These are phyloP conservation scores for Ganoderma lingzhi DNA, from an alignment of 1,284 basidiomycete species.

Conservation along the genomic window DNA sequence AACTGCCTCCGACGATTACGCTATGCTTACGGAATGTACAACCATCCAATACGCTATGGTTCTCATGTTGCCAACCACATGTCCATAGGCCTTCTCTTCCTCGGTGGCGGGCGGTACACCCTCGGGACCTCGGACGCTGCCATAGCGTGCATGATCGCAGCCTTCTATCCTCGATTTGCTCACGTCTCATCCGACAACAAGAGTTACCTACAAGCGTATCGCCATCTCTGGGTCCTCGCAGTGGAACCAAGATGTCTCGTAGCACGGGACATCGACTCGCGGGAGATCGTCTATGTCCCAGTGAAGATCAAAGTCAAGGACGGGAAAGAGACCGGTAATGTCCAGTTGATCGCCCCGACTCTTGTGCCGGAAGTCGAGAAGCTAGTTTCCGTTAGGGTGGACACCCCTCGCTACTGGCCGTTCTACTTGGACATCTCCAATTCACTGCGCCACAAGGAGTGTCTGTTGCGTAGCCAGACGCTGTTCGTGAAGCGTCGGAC, in stretches of 20 bases:
- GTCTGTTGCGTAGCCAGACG: slow-evolving; percentile 80
- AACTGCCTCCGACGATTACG: slow-evolving; percentile 90
- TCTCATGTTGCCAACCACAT: slow-evolving; percentile 92
- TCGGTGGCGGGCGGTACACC: slow-evolving; percentile 93
- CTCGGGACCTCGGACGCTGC: slow-evolving; percentile 92
- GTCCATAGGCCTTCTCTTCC: slow-evolving; percentile 92
- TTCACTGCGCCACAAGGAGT: slow-evolving; percentile 71
- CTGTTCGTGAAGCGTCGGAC: slow-evolving; percentile 93
- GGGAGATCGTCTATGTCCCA: slow-evolving; percentile 90
- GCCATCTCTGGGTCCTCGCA: slow-evolving; percentile 96
- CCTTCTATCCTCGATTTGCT: slow-evolving; percentile 93
- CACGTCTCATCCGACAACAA: slow-evolving; percentile 86
- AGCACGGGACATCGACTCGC: slow-evolving; percentile 90
- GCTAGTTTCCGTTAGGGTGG: slow-evolving; percentile 82
- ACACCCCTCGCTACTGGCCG: slow-evolving; percentile 95
- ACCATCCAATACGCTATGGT: slow-evolving; percentile 85
- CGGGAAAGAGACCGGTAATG: slow-evolving; percentile 62
- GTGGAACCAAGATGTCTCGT: slow-evolving; percentile 93
- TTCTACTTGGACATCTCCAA: slow-evolving; percentile 82
- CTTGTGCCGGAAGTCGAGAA: slow-evolving; percentile 89
- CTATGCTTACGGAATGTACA: slow-evolving; percentile 91
- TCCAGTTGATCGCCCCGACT: slow-evolving; percentile 89
- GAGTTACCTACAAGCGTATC: slow-evolving; percentile 90
- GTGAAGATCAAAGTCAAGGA: slow-evolving; percentile 86
- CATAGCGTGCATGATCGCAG: slow-evolving; percentile 88